These are phyloP conservation scores for Lasiodiplodia hormozganensis DNA, from an alignment of 2,329 filamentous ascomycete species.

Conservation along the genomic window DNA sequence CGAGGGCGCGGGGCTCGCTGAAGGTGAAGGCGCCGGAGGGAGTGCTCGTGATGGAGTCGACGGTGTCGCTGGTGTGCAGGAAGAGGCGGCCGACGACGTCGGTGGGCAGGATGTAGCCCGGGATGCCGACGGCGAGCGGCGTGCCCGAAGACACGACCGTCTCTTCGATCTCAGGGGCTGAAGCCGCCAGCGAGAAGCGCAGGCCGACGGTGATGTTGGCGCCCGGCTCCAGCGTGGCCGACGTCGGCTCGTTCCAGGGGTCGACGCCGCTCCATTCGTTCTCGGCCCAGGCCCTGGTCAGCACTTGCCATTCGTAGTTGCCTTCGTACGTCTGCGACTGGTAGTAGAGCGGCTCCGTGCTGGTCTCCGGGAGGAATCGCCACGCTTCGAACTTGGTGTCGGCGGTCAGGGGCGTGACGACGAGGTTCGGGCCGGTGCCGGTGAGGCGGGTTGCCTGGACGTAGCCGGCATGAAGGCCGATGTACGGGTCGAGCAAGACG, in stretches of 20 bases:
- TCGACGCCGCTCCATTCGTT: slow-evolving; percentile 59
- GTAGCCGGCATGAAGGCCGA: slow-evolving; percentile 66
- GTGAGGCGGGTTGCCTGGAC: slow-evolving; percentile 60
- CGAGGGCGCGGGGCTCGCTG: slow-evolving; percentile 33
- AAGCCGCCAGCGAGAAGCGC: slow-evolving; percentile 56
- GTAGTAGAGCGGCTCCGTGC: slow-evolving; percentile 49
- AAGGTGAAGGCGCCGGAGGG: slow-evolving; percentile 49
- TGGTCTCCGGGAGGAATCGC: slow-evolving; percentile 57
- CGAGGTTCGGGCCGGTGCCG: slow-evolving; percentile 61
- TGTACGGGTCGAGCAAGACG: slow-evolving; percentile 65
- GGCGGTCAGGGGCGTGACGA: slow-evolving; percentile 61
- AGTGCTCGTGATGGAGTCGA: slow-evolving; percentile 50
- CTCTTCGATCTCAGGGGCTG: slow-evolving; percentile 57
- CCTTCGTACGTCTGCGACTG: slow-evolving; percentile 65
- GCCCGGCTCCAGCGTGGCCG: slow-evolving; percentile 53
- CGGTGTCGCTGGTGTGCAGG: slow-evolving; percentile 49
- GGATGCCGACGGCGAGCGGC: slow-evolving; percentile 60
- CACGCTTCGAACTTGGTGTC: slow-evolving; percentile 62
- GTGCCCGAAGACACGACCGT: slow-evolving; percentile 52
- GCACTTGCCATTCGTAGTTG: slow-evolving; percentile 66
- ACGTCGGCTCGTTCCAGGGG: slow-evolving; percentile 65
- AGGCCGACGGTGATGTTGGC: slow-evolving; percentile 58
- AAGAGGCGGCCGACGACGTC: slow-evolving; percentile 57
- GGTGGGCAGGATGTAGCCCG: slow-evolving; percentile 61
- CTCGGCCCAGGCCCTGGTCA: slow-evolving; percentile 62